phyloP scores from a whole-genome alignment of 371 early-diverging fungal species.

The Rhizomucor pusillus region DNA sequence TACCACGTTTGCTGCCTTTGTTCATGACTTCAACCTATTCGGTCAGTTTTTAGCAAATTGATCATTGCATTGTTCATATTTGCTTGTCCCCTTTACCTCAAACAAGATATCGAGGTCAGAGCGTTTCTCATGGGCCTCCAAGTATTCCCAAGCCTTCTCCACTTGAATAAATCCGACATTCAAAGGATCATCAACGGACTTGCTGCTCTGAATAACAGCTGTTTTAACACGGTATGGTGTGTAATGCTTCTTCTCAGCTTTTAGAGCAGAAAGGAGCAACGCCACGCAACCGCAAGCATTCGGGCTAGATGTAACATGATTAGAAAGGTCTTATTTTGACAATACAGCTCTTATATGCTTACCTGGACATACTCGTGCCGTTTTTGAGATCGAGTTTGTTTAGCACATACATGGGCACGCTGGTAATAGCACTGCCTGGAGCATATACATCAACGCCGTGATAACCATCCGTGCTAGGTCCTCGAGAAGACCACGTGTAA shows the following conservation, averaged over 20 bases:
- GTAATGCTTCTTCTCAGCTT: slow-evolving; percentile 60
- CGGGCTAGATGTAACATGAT: too few species aligned
- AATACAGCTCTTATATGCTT: background rate
- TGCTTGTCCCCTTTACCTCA: slow-evolving; percentile 40
- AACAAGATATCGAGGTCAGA: slow-evolving; percentile 71
- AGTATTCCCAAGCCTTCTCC: slow-evolving; percentile 80
- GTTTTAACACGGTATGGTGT: slow-evolving; percentile 83
- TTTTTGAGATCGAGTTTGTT: slow-evolving; percentile 81
- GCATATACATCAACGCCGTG: slow-evolving; percentile 85
- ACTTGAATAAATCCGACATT: slow-evolving; percentile 87
- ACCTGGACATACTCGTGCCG: slow-evolving; percentile 88
- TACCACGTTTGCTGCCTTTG: slow-evolving; percentile 63
- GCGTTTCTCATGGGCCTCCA: slow-evolving; percentile 57
- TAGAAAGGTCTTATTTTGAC: background rate
- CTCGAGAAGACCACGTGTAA: slow-evolving; percentile 90
- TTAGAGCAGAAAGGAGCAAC: slow-evolving; percentile 79
- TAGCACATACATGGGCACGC: slow-evolving; percentile 85
- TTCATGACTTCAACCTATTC: slow-evolving; percentile 26
- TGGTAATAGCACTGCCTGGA: slow-evolving; percentile 92
- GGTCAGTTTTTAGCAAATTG: background rate
- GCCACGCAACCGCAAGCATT: slow-evolving; percentile 87
- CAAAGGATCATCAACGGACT: slow-evolving; percentile 76
- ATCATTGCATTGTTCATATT: background rate
- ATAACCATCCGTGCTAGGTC: slow-evolving; percentile 87
- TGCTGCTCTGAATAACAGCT: slow-evolving; percentile 74